Evolutionary conservation across 2,329 filamentous ascomycete genomes (phyloP).

Genomic region (Fusarium avenaceum): DNA sequence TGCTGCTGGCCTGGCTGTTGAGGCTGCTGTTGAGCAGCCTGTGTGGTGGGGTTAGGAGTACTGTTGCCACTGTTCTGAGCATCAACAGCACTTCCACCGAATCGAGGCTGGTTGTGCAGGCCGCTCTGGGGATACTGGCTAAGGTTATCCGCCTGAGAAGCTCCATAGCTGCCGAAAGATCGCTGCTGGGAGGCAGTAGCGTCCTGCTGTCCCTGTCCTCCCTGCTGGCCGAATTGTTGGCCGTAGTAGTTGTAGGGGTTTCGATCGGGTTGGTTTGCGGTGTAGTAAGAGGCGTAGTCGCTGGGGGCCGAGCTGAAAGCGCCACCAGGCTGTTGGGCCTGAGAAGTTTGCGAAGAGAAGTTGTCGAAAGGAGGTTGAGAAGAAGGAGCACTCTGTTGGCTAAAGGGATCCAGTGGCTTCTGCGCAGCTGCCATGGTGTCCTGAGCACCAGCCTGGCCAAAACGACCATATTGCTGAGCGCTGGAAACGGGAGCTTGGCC

Average conservation of each 20-base stretch:
- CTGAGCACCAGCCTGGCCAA: conserved; percentile 71
- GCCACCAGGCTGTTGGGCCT: conserved; percentile 72
- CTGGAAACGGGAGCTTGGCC: conserved; percentile 67
- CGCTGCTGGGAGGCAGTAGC: conserved; percentile 78
- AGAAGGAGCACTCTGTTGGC: conserved; percentile 73
- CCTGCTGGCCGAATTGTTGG: conserved; percentile 69
- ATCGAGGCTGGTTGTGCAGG: conserved; percentile 69
- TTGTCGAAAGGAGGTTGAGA: conserved; percentile 71
- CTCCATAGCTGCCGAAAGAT: conserved; percentile 80
- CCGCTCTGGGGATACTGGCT: conserved; percentile 82
- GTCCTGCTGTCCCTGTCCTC: conserved; percentile 79
- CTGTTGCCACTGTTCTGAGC: conserved; percentile 89
- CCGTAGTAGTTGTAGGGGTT: conserved; percentile 86
- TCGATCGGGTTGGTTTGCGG: conserved; percentile 78
- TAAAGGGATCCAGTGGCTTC: conserved; percentile 91
- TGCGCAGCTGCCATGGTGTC: conserved; percentile 72
- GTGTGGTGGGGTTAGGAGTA: conserved; percentile 83
- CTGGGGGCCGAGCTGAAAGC: conserved; percentile 80
- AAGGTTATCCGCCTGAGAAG: conserved; percentile 72
- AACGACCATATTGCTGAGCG: conserved; percentile 78
- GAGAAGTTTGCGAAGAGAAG: conserved; percentile 70
- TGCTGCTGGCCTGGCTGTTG: conserved; percentile 62
- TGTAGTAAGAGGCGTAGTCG: conserved; percentile 90
- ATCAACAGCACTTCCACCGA: conserved; percentile 71
- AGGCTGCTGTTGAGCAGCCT: conserved; percentile 64